Percentiles rank a stretch among this genome's conserved stretches.
Conservation (phyloP, 768 basidiomycete genomes). For the Mycena haematopus region DNA sequence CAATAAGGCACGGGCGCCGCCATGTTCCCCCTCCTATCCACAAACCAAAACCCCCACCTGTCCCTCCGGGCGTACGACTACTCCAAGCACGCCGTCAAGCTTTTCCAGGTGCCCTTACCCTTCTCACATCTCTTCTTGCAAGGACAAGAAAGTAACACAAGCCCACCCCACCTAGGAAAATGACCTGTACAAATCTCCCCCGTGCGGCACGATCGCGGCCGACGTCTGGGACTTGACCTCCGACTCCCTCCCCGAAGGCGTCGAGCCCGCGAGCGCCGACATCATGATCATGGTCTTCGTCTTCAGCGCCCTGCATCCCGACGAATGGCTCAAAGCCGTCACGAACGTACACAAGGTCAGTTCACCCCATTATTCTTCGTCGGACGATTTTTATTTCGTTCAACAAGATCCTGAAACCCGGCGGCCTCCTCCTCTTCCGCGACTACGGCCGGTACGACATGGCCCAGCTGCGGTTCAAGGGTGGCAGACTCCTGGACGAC, state of each 20-base stretch:
- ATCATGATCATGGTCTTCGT: constrained; percentile 94
- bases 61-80: constrained; percentile 88
- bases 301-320: constrained; percentile 89
- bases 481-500: constrained; percentile 84
- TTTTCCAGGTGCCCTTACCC: constrained; percentile 72
- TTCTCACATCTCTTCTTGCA: background rate
- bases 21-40: constrained; percentile 84
- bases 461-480: constrained; percentile 93
- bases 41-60: constrained; percentile 83
- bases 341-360: constrained; percentile 78
- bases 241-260: constrained; percentile 61
- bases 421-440: constrained; percentile 82
- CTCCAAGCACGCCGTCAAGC: constrained; percentile 83
- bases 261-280: constrained; percentile 78
- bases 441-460: constrained; percentile 97
- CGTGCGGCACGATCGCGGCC: constrained; percentile 74
- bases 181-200: constrained; percentile 69
- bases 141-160: background rate
- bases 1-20: constrained; percentile 90
- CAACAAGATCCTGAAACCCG: constrained; percentile 85
- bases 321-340: constrained; percentile 88
- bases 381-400: background rate
- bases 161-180: constrained; percentile 62
- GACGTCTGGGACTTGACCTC: constrained; percentile 93
- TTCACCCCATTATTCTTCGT: background rate